Evolutionary conservation across 768 basidiomycete genomes (phyloP).

Genomic region (Lyophyllum decastes): DNA sequence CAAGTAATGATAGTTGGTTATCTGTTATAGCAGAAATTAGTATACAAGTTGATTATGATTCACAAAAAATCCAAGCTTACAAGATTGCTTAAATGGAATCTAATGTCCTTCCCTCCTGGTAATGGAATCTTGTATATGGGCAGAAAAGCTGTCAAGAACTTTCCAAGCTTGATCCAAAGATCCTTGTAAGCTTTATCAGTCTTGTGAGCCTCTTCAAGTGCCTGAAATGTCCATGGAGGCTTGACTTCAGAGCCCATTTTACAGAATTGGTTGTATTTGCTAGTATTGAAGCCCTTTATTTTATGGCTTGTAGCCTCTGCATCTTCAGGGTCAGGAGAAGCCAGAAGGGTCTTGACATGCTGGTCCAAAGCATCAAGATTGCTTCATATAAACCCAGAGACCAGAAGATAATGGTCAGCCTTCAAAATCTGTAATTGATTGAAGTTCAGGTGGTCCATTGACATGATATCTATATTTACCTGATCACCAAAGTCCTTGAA

Average conservation of each 20-base stretch:
- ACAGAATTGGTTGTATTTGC: slow-evolving; percentile 4
- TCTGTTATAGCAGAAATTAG: slow-evolving; percentile 10
- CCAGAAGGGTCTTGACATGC: neutral
- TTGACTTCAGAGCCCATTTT: slow-evolving; percentile 1
- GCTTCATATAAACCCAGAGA: slow-evolving; percentile 5
- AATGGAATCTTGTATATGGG: neutral
- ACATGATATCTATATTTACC: neutral
- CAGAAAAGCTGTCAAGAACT: slow-evolving; percentile 2
- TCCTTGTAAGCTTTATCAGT: slow-evolving; percentile 3
- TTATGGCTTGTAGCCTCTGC: neutral
- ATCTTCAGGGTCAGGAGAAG: neutral
- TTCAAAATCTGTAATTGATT: neutral
- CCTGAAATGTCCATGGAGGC: neutral
- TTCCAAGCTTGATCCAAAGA: slow-evolving; percentile 6
- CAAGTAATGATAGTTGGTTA: slow-evolving; percentile 24
- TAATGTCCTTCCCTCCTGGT: neutral
- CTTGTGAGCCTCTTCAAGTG: neutral
- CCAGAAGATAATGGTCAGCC: slow-evolving; percentile 2
- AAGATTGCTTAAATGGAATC: neutral
- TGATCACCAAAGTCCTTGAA: neutral
- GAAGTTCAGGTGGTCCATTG: neutral
- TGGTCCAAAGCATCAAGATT: slow-evolving; percentile 1
- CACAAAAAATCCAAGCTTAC: neutral
- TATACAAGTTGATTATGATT: neutral
- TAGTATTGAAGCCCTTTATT: neutral